Percentiles rank a stretch among this genome's conserved stretches.
phyloP scores from a whole-genome alignment of 345 rosid species.

The Dipteronia dyeriana region DNA sequence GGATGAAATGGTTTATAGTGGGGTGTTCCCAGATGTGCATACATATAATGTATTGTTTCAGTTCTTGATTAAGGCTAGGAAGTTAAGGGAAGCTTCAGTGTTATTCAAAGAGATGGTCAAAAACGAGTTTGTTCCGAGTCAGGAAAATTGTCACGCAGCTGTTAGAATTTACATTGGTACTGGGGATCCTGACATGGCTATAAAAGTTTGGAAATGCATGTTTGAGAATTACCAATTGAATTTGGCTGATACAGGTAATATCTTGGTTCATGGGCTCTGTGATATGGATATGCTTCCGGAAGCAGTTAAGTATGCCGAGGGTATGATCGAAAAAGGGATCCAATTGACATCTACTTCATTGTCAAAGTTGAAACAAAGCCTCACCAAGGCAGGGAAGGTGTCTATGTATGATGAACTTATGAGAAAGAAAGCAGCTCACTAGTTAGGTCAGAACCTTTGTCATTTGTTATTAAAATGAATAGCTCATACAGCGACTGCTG shows the following conservation, averaged over 20 bases:
- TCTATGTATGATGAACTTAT: slow-evolving; percentile 45
- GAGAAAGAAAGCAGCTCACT: slow-evolving; percentile 38
- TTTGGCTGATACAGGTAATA: slow-evolving; percentile 55
- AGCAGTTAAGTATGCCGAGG: slow-evolving; percentile 61
- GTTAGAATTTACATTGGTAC: slow-evolving; percentile 38
- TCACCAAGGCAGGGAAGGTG: slow-evolving; percentile 35
- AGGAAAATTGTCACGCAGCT: slow-evolving; percentile 40
- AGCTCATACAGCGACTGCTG: not conserved
- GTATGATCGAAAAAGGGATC: slow-evolving; percentile 56
- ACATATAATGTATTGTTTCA: slow-evolving; percentile 51
- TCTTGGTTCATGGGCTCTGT: slow-evolving; percentile 47
- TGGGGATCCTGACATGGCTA: slow-evolving; percentile 44
- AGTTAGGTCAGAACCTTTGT: slow-evolving; percentile 14
- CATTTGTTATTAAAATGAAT: not conserved
- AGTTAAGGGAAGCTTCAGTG: slow-evolving; percentile 39
- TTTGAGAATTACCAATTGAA: slow-evolving; percentile 38
- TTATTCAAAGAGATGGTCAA: slow-evolving; percentile 56
- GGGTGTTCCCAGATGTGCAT: slow-evolving; percentile 48
- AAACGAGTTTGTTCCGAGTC: slow-evolving; percentile 44
- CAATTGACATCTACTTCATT: slow-evolving; percentile 40
- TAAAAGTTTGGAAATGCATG: slow-evolving; percentile 59
- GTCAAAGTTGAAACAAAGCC: slow-evolving; percentile 48
- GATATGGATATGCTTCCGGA: slow-evolving; percentile 50
- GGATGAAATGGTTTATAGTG: slow-evolving; percentile 53
- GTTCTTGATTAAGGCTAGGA: slow-evolving; percentile 42